Evolutionary conservation across 805 yeast genomes (phyloP).

Genomic region (Candida andamanensis): DNA sequence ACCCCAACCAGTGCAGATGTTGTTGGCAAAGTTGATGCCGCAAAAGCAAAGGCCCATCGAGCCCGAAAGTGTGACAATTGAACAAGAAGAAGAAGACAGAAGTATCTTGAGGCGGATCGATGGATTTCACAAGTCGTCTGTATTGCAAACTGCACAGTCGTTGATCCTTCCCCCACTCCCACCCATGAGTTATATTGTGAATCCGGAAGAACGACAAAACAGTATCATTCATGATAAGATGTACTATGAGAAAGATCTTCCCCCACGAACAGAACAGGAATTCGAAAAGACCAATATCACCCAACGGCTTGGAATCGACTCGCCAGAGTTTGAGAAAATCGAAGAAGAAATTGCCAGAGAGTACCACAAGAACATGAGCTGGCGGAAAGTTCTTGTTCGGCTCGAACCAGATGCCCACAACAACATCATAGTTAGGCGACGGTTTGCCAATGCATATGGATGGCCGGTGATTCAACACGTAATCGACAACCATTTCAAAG

Average conservation of each 20-base stretch:
- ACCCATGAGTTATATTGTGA: constrained; percentile 53
- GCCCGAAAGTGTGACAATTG: constrained; percentile 4
- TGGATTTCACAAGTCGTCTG: constrained; percentile 59
- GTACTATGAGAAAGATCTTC: constrained; percentile 34
- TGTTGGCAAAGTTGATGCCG: constrained; percentile 38
- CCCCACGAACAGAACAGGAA: constrained; percentile 5
- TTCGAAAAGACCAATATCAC: background rate
- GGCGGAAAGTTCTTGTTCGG: constrained; percentile 89
- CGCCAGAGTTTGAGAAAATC: constrained; percentile 36
- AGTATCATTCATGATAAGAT: constrained; percentile 79
- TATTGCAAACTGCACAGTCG: constrained; percentile 72
- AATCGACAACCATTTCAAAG: constrained; percentile 58
- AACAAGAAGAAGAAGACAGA: constrained; percentile 11
- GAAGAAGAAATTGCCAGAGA: constrained; percentile 84
- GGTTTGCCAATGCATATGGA: constrained; percentile 90
- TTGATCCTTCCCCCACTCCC: constrained; percentile 81
- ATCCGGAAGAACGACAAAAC: constrained; percentile 61
- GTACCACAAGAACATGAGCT: constrained; percentile 77
- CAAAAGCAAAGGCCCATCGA: constrained; percentile 26
- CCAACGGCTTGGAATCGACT: constrained; percentile 19
- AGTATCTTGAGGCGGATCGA: constrained; percentile 20
- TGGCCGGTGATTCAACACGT: constrained; percentile 90
- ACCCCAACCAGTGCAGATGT: constrained; percentile 29
- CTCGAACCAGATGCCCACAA: constrained; percentile 93
- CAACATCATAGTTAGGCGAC: constrained; percentile 81